Percentiles rank a stretch among this genome's conserved stretches.
These are phyloP conservation scores for Zygotorulaspora florentina DNA, from an alignment of 805 yeast genomes.

Conservation along the genomic window DNA sequence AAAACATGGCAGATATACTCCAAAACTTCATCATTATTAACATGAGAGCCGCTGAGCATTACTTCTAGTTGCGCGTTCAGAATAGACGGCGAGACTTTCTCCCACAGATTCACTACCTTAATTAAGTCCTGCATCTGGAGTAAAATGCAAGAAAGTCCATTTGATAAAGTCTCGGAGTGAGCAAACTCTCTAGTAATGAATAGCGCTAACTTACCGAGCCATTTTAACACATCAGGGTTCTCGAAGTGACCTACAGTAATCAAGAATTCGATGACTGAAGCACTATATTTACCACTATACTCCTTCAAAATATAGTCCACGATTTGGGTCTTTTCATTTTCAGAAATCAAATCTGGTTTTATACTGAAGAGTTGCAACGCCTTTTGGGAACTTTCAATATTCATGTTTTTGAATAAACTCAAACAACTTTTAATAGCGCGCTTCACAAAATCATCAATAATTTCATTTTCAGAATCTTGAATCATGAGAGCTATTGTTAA, in stretches of 20 bases:
- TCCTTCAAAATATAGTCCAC: constrained; percentile 30
- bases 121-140: constrained; percentile 34
- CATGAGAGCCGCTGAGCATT: constrained; percentile 48
- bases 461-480: constrained; percentile 11
- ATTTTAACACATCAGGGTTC: constrained; percentile 29
- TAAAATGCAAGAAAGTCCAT: constrained; percentile 35
- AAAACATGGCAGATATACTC: constrained; percentile 43
- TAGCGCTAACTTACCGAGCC: constrained; percentile 57
- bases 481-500: constrained; percentile 31
- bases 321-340: constrained; percentile 24
- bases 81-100: constrained; percentile 41
- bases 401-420: constrained; percentile 1
- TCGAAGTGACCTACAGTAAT: constrained; percentile 15
- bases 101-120: constrained; percentile 34
- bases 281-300: constrained; percentile 30
- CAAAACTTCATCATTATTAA: constrained; percentile 39
- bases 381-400: constrained; percentile 7
- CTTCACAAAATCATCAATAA: constrained; percentile 15
- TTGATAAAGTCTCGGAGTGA: constrained; percentile 36
- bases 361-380: constrained; percentile 14
- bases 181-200: constrained; percentile 63
- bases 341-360: constrained; percentile 8
- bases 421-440: constrained; percentile 12
- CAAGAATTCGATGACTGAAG: constrained; percentile 30
- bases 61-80: constrained; percentile 66